Percentiles rank a stretch among this genome's conserved stretches.
phyloP scores from a whole-genome alignment of 805 yeast species.

The Hemisphaericaspora nanyangensis region DNA sequence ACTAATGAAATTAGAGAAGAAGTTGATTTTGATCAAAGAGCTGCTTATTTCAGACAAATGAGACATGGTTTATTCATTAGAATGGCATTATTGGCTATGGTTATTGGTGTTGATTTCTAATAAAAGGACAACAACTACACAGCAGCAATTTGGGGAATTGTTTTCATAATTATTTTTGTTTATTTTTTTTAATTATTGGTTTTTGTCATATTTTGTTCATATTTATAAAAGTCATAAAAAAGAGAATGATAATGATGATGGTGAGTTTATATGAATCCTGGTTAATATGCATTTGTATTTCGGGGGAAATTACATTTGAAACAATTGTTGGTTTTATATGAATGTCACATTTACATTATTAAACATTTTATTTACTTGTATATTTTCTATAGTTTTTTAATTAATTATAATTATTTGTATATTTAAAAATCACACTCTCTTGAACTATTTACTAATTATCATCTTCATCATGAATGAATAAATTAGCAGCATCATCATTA shows the following conservation, averaged over 20 bases:
- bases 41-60: conserved; percentile 99
- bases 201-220: neutral
- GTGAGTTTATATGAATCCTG: neutral
- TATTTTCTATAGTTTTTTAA: too few species aligned
- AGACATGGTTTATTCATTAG: conserved; percentile 96
- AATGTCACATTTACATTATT: too few species aligned
- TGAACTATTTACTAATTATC: too few species aligned
- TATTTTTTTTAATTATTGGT: neutral
- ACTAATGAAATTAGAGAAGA: conserved; percentile 95
- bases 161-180: neutral
- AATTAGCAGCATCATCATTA: neutral
- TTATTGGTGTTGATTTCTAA: conserved; percentile 86
- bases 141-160: conserved; percentile 4
- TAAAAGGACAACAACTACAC: neutral
- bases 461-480: neutral
- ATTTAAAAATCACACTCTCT: too few species aligned
- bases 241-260: neutral
- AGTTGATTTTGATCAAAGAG: conserved; percentile 98
- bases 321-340: neutral
- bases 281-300: neutral
- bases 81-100: conserved; percentile 98
- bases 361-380: too few species aligned
- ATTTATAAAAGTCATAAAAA: too few species aligned
- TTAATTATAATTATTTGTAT: too few species aligned
- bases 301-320: neutral